Conservation (phyloP, 2,329 filamentous ascomycete species). For the Epichloe uncinata region DNA sequence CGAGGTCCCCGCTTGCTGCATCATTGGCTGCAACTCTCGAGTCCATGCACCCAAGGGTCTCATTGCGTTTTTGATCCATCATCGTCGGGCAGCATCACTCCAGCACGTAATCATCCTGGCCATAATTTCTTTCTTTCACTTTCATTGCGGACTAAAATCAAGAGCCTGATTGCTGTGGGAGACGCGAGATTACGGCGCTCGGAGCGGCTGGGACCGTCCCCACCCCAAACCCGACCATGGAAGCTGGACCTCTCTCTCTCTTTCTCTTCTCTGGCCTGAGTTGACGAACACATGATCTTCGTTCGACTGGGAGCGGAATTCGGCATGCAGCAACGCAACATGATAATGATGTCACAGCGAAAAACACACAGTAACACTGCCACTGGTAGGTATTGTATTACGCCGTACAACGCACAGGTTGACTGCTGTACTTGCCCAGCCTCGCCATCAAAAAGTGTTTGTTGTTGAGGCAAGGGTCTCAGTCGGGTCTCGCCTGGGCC, state of each 20-base stretch:
- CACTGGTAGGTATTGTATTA: not conserved
- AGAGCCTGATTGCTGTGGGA: not conserved
- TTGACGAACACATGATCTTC: not conserved
- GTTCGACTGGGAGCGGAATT: not conserved
- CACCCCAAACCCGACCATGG: not conserved
- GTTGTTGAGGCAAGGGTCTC: too few species aligned
- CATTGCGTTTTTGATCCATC: constrained; percentile 1
- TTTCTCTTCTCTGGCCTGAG: not conserved
- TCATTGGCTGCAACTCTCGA: constrained; percentile 5
- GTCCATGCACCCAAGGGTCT: constrained; percentile 5
- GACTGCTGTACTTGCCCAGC: not conserved
- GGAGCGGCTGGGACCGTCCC: not conserved
- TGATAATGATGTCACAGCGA: not conserved
- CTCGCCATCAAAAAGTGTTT: constrained; percentile 7
- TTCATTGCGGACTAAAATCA: too few species aligned
- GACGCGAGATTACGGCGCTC: not conserved
- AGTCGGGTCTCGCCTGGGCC: not conserved
- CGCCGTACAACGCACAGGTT: not conserved
- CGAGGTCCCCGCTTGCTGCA: constrained; percentile 3
- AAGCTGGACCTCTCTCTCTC: not conserved
- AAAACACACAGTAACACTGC: not conserved
- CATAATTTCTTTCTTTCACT: not conserved
- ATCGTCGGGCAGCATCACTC: constrained; percentile 13
- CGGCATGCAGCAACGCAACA: not conserved
- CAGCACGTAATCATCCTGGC: not conserved